Percentiles rank a stretch among this genome's conserved stretches.
phyloP scores from a whole-genome alignment of 768 basidiomycete genomes.

The Chiua virens region DNA sequence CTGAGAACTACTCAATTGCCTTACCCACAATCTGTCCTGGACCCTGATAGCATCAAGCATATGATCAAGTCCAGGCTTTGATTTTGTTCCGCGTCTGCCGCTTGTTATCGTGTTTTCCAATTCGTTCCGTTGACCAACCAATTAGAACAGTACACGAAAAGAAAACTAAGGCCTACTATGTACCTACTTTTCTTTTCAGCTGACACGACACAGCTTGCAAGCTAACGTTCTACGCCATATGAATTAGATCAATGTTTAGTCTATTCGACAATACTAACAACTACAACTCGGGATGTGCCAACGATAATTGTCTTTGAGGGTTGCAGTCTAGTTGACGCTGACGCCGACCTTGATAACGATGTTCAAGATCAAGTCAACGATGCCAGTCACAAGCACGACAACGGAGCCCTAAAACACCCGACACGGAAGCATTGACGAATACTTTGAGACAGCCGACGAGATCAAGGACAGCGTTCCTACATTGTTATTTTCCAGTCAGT shows the following conservation, averaged over 20 bases:
- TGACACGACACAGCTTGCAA: too few species aligned
- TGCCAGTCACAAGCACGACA: neutral
- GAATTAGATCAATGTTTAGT: too few species aligned
- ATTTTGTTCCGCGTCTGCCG: neutral
- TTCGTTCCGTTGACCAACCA: neutral
- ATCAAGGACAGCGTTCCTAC: neutral
- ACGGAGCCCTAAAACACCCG: neutral
- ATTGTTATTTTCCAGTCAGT: neutral
- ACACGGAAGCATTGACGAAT: neutral
- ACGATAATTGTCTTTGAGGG: too few species aligned
- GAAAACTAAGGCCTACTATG: too few species aligned
- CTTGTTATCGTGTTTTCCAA: neutral
- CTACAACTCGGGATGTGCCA: too few species aligned
- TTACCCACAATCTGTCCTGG: conserved; percentile 63
- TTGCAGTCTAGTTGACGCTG: too few species aligned
- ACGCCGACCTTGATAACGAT: neutral
- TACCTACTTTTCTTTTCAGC: too few species aligned
- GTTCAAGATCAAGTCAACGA: neutral
- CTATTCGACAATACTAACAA: too few species aligned
- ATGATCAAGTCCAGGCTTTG: conserved; percentile 50
- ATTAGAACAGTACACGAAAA: neutral
- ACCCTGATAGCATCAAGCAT: conserved; percentile 50
- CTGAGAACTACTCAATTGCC: conserved; percentile 49
- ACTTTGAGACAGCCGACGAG: conserved; percentile 5
- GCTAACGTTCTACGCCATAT: too few species aligned